Evolutionary conservation across 2,329 filamentous ascomycete species (phyloP), one percentile per base, ranked within the genome.

Genomic region (Blastomyces parvus): DNA sequence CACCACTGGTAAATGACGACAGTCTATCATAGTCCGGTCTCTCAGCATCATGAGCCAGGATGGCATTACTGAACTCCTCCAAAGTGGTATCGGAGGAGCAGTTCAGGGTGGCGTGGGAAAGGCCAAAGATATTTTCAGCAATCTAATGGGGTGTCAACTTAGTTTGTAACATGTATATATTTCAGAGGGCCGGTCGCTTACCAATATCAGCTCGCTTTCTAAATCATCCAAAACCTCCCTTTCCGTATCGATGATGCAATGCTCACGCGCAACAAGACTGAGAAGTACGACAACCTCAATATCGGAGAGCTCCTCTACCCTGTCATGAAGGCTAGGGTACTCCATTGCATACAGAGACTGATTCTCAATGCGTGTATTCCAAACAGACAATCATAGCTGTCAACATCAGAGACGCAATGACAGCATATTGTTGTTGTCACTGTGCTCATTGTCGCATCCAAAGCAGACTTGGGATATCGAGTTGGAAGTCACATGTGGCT

Each of bases 271-370:
- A 66, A 91, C 82, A 60, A 97, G 83, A 72, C 88, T 92, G 60
- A 97, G 84, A 50, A 97, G 82, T 17, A 89, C 79, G 30, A 93
- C 94, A 64, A 97, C 84, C 77, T 97, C 92, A 50, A 97, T 82
- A 78, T 97, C 92, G 71, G 88, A 89, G 66, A 97, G 81, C 68
- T 85, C 83, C 71, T 92, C 88, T 69, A 95, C 84, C 74, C 88
- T 88, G 66, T 84, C 80, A 65, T 87, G 79, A 66, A 91, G 80
- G 63, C 77, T 76, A 71, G 83, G 80, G 78, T 84, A 80, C 74
- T 83, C 85, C 86, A 88, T 89, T 71, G 73, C 70, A 38, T 67
- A 62, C 65, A 67, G 38, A 60, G 64, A 25, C 42, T 27, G 11
- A 30, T 42, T 14, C 30, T 48, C 25, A 48, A 33, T 27, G 9